Base-by-base conservation (phyloP, 352 stramenopile species). In the Phytophthora fragariae region DNA sequence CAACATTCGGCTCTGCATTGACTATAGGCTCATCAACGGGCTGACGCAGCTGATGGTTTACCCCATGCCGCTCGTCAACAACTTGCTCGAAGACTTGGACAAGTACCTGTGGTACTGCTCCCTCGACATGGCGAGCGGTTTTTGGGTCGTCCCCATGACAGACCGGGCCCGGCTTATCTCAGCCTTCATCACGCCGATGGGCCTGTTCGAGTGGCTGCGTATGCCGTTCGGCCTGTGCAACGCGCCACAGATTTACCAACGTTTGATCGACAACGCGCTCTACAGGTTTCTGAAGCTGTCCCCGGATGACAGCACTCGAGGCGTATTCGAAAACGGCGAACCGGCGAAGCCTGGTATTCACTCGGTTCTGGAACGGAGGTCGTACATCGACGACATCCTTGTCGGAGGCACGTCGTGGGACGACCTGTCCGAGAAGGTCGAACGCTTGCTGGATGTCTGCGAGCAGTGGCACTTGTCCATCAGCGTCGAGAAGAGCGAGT, bases 221-320 rank as follows among this genome's bases (percentile, higher is more conserved):
- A 80, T 80, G 73, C 63, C 68, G 3, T 76, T 74, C 27, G 62
- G 67, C 1, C 35, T 76, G 3, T 68, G 55, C 37, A 79, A 79
- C 29, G 67, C 62, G 2, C 73, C 73, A 2, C 67, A 76, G 31
- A 73, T 76, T 8, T 79, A 76, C 31, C 68, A 80, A 24, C 58
- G 64, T 0, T 54, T 80, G n/a, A 15, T 76, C 21, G 68, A 71
- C 41, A 80, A 80, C 21, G 57, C 57, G 24, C 59, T 80, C 0
- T 73, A 72, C 41, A 68, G 54, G 0, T 53, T 70, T 2, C 8
- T 39, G 33, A 39, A 39, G 33, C 33, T 39, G 33, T 39, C 33
- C 33, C 33, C 33, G 33, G 33, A 39, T 21, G 9, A 5, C 37
- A 31, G 27, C 50, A 14, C 19, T 15, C 21, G 2, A 7, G 31